Evolutionary conservation across 345 rosid species (phyloP).

Genomic region (Hibiscus trionum): DNA sequence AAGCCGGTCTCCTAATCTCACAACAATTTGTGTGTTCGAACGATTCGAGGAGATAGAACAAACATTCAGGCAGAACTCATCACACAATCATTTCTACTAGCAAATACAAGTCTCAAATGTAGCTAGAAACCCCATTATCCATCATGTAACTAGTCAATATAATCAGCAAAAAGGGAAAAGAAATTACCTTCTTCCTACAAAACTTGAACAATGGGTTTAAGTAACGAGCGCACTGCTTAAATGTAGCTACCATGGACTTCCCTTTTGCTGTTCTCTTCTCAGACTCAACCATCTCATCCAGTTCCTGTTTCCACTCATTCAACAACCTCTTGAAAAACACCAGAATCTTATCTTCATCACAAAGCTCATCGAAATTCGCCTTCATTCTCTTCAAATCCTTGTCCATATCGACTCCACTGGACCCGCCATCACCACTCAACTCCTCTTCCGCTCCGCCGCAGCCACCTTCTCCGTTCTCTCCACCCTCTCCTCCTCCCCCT

Average conservation of each 20-base stretch:
- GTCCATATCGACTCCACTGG: slow-evolving; percentile 78
- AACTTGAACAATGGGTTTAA: slow-evolving; percentile 85
- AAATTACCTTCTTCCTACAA: slow-evolving; percentile 84
- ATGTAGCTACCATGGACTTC: slow-evolving; percentile 83
- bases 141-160: no score
- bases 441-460: slow-evolving; percentile 70
- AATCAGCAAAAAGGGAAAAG: neutral
- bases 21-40: neutral
- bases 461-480: slow-evolving; percentile 42
- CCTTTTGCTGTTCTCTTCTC: slow-evolving; percentile 93
- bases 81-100: no score
- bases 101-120: no score
- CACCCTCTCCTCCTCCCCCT: slow-evolving; percentile 53
- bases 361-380: slow-evolving; percentile 71
- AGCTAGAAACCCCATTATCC: no score
- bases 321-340: slow-evolving; percentile 82
- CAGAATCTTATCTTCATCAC: slow-evolving; percentile 88
- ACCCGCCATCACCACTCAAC: slow-evolving; percentile 66
- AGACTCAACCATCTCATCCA: slow-evolving; percentile 61
- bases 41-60: no score
- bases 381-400: slow-evolving; percentile 66
- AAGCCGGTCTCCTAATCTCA: neutral
- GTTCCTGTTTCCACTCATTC: slow-evolving; percentile 94
- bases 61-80: no score
- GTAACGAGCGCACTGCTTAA: slow-evolving; percentile 93